These are phyloP conservation scores for Herpetospermum pedunculosum DNA, from an alignment of 306 rosid genomes.

Conservation along the genomic window DNA sequence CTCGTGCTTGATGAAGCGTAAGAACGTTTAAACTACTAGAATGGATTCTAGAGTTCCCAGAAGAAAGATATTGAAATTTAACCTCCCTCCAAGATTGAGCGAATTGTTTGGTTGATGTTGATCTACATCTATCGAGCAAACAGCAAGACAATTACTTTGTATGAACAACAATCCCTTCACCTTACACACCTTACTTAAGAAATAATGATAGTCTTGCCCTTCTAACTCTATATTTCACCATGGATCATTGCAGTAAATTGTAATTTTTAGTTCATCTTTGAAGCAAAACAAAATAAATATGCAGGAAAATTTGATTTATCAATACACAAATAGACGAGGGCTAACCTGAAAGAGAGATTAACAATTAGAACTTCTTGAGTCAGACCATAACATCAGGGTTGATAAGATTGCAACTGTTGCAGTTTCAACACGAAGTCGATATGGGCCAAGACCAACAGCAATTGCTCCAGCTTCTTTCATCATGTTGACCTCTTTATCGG, in stretches of 20 bases:
- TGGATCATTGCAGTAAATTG: background rate
- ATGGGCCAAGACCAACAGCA: conserved; percentile 70
- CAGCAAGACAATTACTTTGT: background rate
- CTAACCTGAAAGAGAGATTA: conserved; percentile 15
- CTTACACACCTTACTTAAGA: background rate
- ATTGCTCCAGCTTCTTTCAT: conserved; percentile 69
- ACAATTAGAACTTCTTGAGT: conserved; percentile 20
- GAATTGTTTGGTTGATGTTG: background rate
- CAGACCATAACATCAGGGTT: conserved; percentile 76
- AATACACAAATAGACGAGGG: background rate
- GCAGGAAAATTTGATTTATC: background rate
- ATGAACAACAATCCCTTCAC: background rate
- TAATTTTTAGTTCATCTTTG: background rate
- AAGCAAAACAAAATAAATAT: background rate
- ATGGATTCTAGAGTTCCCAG: background rate
- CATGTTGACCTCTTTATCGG: conserved; percentile 52
- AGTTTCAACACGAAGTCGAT: conserved; percentile 85
- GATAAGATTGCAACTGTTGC: conserved; percentile 77
- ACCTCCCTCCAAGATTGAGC: background rate
- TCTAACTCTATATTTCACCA: background rate
- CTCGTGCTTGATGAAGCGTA: background rate
- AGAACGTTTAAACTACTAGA: background rate
- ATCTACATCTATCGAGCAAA: background rate
- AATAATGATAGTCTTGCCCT: background rate
- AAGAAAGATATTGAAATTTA: background rate